Evolutionary conservation across 129 eudicot genomes (phyloP), one percentile per base, ranked within the genome.

Genomic region (Deinandra increscens): DNA sequence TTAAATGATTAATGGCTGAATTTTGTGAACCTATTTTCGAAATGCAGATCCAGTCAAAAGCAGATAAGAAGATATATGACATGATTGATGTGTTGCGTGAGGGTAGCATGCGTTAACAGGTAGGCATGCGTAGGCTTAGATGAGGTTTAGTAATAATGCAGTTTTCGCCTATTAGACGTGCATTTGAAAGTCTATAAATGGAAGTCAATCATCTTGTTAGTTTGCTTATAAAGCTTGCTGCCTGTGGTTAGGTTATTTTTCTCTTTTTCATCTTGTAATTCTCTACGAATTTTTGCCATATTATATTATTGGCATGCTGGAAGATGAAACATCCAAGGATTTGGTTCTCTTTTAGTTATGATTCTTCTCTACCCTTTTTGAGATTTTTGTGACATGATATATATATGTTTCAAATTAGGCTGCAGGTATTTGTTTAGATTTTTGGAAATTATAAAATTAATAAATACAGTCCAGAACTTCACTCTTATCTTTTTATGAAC

Each of bases 31-130:
- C 43, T 58, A 64, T 68, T 54, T 38, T 64, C 17, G 34, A 66
- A 55, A 56, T 72, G 82, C 88, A 92, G 98, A 85, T 89, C 20
- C 81, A 69, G 15, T 79, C 83, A 34, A 92, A 84, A 54, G 92
- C 89, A 56, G 91, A 89, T 61, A 92, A 92, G 79, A 75, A 86
- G 70, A 83, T 92, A 63, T 92, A 89, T 66, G 82, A 89, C 70
- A 92, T 92, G 98, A 89, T 92, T 45, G 98, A 89, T 70, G 95
- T 89, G 61, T 76, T 92, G 77, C 90, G 89, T 6, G 96, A 92
- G 88, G 98, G 96, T 64, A 89, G 72, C 80, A 89, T 89, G 98
- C 81, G 98, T 62, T 92, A 74, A 82, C 19, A 43, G 63, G 29
- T 39, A 26, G 63, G 14, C 71, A 9, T 55, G 13, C 61, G 19